A percentile compares a stretch with the other conserved stretches of the same genome.
Evolutionary conservation across 1,284 basidiomycete genomes (phyloP).

Genomic region (Cutaneotrichosporon sp.): DNA sequence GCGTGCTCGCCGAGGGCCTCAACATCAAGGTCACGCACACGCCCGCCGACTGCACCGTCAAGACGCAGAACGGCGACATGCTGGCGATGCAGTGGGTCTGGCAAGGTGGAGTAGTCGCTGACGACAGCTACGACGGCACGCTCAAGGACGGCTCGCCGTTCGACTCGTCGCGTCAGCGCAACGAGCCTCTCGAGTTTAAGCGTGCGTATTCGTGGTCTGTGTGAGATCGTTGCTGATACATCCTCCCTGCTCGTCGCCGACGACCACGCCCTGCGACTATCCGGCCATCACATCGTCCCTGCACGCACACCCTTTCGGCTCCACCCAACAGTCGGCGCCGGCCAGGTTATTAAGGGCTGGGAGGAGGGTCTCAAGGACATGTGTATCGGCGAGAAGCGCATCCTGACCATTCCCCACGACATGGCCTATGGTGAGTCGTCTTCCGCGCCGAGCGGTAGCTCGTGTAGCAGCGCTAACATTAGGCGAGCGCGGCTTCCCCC

Average conservation of each 20-base stretch:
- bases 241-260: background rate
- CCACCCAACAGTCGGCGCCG: conserved; percentile 48
- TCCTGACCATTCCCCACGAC: conserved; percentile 72
- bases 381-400: conserved; percentile 86
- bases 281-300: background rate
- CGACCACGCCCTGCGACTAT: background rate
- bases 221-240: background rate
- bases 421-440: conserved; percentile 69
- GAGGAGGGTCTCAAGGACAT: conserved; percentile 57
- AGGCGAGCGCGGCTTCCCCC: conserved; percentile 55
- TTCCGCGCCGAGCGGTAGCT: background rate
- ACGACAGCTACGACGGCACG: conserved; percentile 51
- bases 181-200: conserved; percentile 52
- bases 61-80: conserved; percentile 51
- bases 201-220: conserved; percentile 25
- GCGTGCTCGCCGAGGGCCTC: conserved; percentile 20
- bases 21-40: conserved; percentile 45
- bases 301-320: background rate
- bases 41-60: conserved; percentile 50
- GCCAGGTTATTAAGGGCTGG: conserved; percentile 53
- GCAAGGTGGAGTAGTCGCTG: background rate
- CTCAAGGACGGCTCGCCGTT: conserved; percentile 53
- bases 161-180: conserved; percentile 53
- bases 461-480: background rate
- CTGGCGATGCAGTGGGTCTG: conserved; percentile 50